Percentiles rank a stretch among this genome's conserved stretches.
phyloP scores from a whole-genome alignment of 352 stramenopile species.

The Phytophthora melonis region DNA sequence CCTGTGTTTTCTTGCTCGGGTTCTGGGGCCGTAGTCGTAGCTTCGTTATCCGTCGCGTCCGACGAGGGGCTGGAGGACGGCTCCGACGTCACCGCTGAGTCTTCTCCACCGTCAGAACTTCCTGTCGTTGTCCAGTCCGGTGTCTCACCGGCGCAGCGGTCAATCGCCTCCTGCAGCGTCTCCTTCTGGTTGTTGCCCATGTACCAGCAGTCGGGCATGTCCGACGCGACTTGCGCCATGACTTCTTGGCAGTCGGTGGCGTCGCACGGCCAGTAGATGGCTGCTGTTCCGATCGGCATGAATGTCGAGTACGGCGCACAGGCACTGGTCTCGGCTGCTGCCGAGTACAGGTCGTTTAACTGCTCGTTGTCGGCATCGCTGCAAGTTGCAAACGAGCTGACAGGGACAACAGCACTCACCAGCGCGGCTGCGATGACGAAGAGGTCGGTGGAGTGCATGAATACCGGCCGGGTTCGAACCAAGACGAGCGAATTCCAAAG shows the following conservation, averaged over 20 bases:
- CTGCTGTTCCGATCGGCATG: not conserved
- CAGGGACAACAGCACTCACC: not conserved
- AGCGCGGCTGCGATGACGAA: not conserved
- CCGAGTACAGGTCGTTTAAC: not conserved
- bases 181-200: not conserved
- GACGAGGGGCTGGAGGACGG: not conserved
- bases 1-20: not conserved
- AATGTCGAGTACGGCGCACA: not conserved
- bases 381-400: not conserved
- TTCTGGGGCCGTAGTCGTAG: not conserved
- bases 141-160: not conserved
- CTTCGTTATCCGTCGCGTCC: not conserved
- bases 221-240: not conserved
- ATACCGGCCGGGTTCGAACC: not conserved
- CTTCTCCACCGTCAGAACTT: not conserved
- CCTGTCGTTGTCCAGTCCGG: not conserved
- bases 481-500: not conserved
- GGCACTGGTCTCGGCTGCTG: not conserved
- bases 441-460: not conserved
- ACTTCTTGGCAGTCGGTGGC: not conserved
- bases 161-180: not conserved
- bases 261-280: not conserved
- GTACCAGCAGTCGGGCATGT: not conserved
- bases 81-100: not conserved
- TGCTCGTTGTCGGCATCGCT: not conserved